Conservation (phyloP, 2,329 filamentous ascomycete genomes). For the Cladosporium sp. region DNA sequence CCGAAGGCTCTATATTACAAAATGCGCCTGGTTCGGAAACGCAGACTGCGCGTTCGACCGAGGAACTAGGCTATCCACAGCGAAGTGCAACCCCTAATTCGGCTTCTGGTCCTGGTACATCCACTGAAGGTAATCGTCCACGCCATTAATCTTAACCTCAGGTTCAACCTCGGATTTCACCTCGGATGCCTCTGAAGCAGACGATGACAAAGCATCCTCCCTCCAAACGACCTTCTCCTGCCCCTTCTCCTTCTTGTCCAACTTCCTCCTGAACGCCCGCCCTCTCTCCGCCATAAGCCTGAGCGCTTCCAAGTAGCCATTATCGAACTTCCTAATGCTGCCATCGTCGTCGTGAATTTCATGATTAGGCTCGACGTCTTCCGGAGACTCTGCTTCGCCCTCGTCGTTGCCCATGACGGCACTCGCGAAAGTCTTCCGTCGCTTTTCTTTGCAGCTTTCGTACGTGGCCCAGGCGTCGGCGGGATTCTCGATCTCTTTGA, state of each 20-base stretch:
- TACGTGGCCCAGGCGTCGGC: constrained; percentile 52
- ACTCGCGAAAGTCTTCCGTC: constrained; percentile 42
- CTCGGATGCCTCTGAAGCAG: no score
- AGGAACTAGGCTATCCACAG: no score
- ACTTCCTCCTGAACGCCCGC: constrained; percentile 50
- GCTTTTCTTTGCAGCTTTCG: constrained; percentile 50
- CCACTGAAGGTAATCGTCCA: constrained; percentile 29
- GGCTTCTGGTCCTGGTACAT: constrained; percentile 19
- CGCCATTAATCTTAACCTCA: constrained; percentile 18
- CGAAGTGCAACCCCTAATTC: no score
- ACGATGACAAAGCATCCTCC: not conserved
- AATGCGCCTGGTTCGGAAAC: no score
- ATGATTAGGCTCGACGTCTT: not conserved
- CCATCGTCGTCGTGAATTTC: constrained; percentile 39
- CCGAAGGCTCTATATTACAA: no score
- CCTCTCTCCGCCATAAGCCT: constrained; percentile 52
- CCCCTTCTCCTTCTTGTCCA: constrained; percentile 49
- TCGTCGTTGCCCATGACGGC: not conserved
- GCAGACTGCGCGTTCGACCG: no score
- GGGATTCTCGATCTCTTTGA: constrained; percentile 55
- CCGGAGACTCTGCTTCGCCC: not conserved
- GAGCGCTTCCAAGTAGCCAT: constrained; percentile 44
- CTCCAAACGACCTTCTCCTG: constrained; percentile 34
- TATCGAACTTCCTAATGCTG: constrained; percentile 33
- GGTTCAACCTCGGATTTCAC: no score